Percentiles rank a stretch among this genome's conserved stretches.
Evolutionary conservation across 2,329 filamentous ascomycete genomes (phyloP).

Genomic region (Ophiostoma australiae): DNA sequence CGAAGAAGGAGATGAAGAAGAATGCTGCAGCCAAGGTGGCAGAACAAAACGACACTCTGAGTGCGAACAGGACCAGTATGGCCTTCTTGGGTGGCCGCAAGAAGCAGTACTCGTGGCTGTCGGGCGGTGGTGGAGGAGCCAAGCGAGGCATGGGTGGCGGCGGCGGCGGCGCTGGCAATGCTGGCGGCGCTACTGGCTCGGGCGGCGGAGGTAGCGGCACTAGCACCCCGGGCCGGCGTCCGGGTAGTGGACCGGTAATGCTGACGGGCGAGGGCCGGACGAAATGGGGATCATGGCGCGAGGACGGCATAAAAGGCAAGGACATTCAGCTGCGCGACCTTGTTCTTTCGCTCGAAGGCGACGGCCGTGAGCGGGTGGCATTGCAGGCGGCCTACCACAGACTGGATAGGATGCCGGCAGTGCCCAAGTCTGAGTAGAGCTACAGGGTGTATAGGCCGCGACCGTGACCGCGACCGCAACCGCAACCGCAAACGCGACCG

Average conservation of each 20-base stretch:
- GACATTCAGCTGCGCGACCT: conserved; percentile 83
- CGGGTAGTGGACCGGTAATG: conserved; percentile 36
- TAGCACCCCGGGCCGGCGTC: conserved; percentile 27
- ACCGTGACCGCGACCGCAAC: neutral
- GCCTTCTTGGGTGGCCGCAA: conserved; percentile 60
- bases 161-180: conserved; percentile 28
- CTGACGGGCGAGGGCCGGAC: conserved; percentile 57
- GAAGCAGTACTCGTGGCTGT: conserved; percentile 76
- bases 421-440: conserved; percentile 17
- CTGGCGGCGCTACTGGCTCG: neutral
- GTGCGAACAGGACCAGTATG: conserved; percentile 75
- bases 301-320: conserved; percentile 69
- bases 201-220: neutral
- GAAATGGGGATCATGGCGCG: conserved; percentile 68
- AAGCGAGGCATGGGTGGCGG: conserved; percentile 35
- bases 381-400: conserved; percentile 54
- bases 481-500: too few species aligned
- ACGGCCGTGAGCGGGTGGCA: conserved; percentile 60
- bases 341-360: conserved; percentile 71
- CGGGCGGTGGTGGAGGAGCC: conserved; percentile 41
- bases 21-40: conserved; percentile 71
- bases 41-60: conserved; percentile 72
- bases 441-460: neutral
- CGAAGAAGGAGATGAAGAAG: conserved; percentile 81
- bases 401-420: conserved; percentile 40